Evolutionary conservation across 225 moss, liverwort and hornwort species (phyloP).

Genomic region (Thuidium tamariscinum): DNA sequence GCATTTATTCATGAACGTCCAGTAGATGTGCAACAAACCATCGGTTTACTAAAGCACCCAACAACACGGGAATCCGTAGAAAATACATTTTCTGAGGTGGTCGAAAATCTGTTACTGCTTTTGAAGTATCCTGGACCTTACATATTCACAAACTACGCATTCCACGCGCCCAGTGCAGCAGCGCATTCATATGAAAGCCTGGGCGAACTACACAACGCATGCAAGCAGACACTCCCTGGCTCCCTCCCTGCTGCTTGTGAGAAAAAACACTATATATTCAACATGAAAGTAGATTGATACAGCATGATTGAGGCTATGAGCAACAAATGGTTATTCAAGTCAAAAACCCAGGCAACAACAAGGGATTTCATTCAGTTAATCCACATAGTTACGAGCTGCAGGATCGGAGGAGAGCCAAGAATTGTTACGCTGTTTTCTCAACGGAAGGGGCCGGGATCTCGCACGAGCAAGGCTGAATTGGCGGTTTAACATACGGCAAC

Average conservation of each 20-base stretch:
- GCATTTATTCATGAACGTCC: background rate
- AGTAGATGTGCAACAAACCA: background rate
- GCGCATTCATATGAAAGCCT: too few relatives aligned
- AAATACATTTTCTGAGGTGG: too few relatives aligned
- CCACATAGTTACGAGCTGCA: too few relatives aligned
- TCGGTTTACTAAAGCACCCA: background rate
- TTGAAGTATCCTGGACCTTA: background rate
- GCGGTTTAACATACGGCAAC: background rate
- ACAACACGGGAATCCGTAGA: background rate
- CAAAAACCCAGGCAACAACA: background rate
- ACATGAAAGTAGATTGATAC: background rate
- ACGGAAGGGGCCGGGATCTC: background rate
- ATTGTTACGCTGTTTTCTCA: background rate
- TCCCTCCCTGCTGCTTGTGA: background rate
- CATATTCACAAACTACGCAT: background rate
- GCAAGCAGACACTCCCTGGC: too few relatives aligned
- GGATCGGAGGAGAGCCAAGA: background rate
- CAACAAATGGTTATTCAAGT: background rate
- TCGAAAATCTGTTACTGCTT: background rate
- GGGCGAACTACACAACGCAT: too few relatives aligned
- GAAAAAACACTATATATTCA: background rate
- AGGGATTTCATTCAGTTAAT: too few relatives aligned
- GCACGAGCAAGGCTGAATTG: background rate
- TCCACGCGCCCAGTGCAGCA: too few relatives aligned
- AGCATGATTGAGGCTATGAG: too few relatives aligned